Evolutionary conservation across 2,329 filamentous ascomycete species (phyloP).

Genomic region (Ascochyta clinopodiicola): DNA sequence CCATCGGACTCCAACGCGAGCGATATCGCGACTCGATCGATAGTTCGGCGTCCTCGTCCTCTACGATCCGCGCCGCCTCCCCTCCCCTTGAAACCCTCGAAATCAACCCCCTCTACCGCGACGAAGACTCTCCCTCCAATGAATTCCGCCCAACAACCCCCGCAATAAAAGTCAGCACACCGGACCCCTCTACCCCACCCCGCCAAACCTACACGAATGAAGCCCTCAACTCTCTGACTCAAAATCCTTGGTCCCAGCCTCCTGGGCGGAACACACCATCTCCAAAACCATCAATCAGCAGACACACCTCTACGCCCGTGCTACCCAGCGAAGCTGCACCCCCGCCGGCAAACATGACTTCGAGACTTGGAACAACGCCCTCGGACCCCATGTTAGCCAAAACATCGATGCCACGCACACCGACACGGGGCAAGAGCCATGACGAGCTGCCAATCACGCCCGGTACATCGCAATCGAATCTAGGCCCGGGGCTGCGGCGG

Average conservation of each 20-base stretch:
- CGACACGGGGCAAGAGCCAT: constrained; percentile 11
- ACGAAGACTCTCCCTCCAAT: background rate
- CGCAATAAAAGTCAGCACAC: constrained; percentile 28
- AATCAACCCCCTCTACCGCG: constrained; percentile 24
- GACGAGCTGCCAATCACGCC: constrained; percentile 27
- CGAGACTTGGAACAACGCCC: constrained; percentile 25
- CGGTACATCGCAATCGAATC: constrained; percentile 24
- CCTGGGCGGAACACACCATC: constrained; percentile 4
- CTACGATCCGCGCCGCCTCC: constrained; percentile 33
- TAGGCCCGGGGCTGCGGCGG: constrained; percentile 29
- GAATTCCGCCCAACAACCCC: constrained; percentile 34
- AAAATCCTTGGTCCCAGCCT: constrained; percentile 40
- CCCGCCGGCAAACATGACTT: constrained; percentile 14
- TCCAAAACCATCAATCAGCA: constrained; percentile 22
- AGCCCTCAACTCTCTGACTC: constrained; percentile 29
- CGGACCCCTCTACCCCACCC: constrained; percentile 19
- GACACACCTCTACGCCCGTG: constrained; percentile 39
- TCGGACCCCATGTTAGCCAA: constrained; percentile 8
- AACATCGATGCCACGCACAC: constrained; percentile 17
- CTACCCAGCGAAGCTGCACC: constrained; percentile 39
- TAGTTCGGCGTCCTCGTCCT: constrained; percentile 24
- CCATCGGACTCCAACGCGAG: constrained; percentile 52
- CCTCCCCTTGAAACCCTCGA: constrained; percentile 23
- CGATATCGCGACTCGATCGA: constrained; percentile 40
- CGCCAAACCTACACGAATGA: constrained; percentile 14